Conservation (phyloP, 2,329 filamentous ascomycete species). For the Fusarium sulawesiense region DNA sequence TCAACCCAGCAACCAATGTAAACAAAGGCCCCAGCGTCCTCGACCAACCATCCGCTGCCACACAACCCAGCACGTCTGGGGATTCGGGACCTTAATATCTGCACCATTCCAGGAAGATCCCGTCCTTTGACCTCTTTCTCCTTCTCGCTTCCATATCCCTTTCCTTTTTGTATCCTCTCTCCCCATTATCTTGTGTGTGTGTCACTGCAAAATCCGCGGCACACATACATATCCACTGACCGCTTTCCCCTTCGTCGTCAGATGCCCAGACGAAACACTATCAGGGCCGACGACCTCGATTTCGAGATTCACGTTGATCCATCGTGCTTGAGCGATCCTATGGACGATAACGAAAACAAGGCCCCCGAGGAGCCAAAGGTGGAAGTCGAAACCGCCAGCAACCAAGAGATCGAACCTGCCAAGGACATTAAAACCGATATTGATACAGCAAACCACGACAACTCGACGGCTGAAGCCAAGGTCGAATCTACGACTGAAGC, state of each 20-base stretch:
- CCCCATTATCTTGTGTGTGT: conserved; percentile 25
- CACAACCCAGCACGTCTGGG: conserved; percentile 27
- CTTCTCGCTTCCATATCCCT: conserved; percentile 22
- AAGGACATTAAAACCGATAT: conserved; percentile 22
- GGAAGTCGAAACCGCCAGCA: conserved; percentile 24
- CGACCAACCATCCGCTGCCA: conserved; percentile 49
- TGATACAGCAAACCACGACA: conserved; percentile 19
- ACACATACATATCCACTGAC: conserved; percentile 25
- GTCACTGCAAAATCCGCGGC: conserved; percentile 25
- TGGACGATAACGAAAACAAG: conserved; percentile 51
- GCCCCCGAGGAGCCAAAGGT: conserved; percentile 37
- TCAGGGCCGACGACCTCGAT: conserved; percentile 52
- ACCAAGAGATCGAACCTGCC: conserved; percentile 28
- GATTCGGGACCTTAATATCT: conserved; percentile 39
- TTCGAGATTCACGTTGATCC: conserved; percentile 63
- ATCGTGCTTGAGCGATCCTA: conserved; percentile 56
- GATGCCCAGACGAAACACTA: conserved; percentile 46
- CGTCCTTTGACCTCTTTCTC: conserved; percentile 4
- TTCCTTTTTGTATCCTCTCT: conserved; percentile 16
- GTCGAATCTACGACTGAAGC: conserved; percentile 22
- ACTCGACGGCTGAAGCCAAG: conserved; percentile 26
- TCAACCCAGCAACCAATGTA: conserved; percentile 52
- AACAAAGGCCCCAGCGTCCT: conserved; percentile 48
- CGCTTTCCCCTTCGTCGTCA: conserved; percentile 21
- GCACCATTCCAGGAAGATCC: conserved; percentile 40